These are phyloP conservation scores for Trichophyton rubrum DNA, from an alignment of 2,329 filamentous ascomycete species.

Conservation along the genomic window DNA sequence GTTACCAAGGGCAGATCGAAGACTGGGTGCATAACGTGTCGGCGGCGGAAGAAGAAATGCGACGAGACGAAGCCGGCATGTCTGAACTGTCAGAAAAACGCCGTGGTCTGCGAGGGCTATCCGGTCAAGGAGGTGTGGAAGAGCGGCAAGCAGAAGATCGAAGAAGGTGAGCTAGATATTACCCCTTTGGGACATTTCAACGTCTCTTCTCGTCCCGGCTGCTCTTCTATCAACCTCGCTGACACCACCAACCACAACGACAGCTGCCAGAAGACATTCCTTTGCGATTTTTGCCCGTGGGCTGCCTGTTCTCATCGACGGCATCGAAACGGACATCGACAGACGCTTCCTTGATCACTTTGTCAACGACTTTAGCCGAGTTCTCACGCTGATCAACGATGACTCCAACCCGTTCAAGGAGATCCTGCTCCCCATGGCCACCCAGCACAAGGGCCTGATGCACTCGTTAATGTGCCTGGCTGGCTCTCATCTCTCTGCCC, in stretches of 20 bases:
- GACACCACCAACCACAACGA: not conserved
- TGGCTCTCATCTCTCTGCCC: constrained; percentile 55
- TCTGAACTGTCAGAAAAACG: constrained; percentile 85
- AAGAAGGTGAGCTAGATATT: constrained; percentile 40
- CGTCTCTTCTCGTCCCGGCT: not conserved
- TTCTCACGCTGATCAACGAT: constrained; percentile 71
- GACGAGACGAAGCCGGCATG: constrained; percentile 34
- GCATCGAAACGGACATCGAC: constrained; percentile 69
- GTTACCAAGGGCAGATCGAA: constrained; percentile 59
- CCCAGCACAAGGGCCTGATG: constrained; percentile 71
- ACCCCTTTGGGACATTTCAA: constrained; percentile 1
- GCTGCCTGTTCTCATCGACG: constrained; percentile 56
- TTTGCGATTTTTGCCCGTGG: constrained; percentile 30
- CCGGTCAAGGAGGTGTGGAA: constrained; percentile 78
- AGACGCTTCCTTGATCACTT: constrained; percentile 75
- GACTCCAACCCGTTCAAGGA: constrained; percentile 75
- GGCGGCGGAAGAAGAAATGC: constrained; percentile 50
- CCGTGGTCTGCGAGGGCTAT: constrained; percentile 82
- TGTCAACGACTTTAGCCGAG: constrained; percentile 62
- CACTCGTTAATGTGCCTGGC: constrained; percentile 77
- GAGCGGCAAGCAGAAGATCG: constrained; percentile 64
- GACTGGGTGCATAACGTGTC: constrained; percentile 47
- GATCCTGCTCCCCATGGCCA: constrained; percentile 68
- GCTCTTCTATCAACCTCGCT: not conserved
- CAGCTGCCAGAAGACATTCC: constrained; percentile 21